A percentile compares a stretch with the other conserved stretches of the same genome.
phyloP scores from a whole-genome alignment of 2,329 filamentous ascomycete genomes.

The Tolypocladium capitatum region DNA sequence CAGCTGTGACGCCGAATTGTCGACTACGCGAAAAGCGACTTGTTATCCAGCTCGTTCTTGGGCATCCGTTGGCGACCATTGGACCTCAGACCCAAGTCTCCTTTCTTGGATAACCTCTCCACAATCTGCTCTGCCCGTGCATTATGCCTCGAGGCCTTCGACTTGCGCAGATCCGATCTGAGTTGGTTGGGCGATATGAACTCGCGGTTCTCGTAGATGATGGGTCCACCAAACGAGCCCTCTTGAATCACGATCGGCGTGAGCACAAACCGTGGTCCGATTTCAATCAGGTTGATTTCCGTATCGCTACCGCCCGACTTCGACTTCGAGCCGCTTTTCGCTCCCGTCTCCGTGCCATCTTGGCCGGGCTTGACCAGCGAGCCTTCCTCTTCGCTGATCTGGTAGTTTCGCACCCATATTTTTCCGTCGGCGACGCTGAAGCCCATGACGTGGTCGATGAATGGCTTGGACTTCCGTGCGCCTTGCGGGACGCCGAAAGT shows the following conservation, averaged over 20 bases:
- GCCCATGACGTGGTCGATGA: constrained; percentile 87
- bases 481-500: constrained; percentile 86
- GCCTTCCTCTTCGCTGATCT: constrained; percentile 74
- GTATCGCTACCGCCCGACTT: constrained; percentile 44
- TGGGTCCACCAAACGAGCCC: constrained; percentile 85
- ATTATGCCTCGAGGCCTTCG: constrained; percentile 68
- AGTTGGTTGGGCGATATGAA: constrained; percentile 96
- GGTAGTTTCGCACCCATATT: constrained; percentile 92
- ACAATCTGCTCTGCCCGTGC: constrained; percentile 59
- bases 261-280: constrained; percentile 83
- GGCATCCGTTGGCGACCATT: constrained; percentile 49
- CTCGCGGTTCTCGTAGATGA: constrained; percentile 97
- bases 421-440: constrained; percentile 87
- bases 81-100: constrained; percentile 60
- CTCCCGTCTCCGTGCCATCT: constrained; percentile 29
- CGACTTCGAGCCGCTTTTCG: constrained; percentile 19
- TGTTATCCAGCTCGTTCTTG: constrained; percentile 61
- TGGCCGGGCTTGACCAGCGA: constrained; percentile 28
- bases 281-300: constrained; percentile 76
- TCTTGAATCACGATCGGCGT: constrained; percentile 94
- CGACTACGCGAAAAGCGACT: constrained; percentile 58
- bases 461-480: constrained; percentile 83
- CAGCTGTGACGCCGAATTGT: background rate
- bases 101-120: constrained; percentile 61
- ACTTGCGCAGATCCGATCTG: constrained; percentile 62